A percentile compares a stretch with the other conserved stretches of the same genome.
Conservation (phyloP, 306 rosid genomes). For the Prunus padus region DNA sequence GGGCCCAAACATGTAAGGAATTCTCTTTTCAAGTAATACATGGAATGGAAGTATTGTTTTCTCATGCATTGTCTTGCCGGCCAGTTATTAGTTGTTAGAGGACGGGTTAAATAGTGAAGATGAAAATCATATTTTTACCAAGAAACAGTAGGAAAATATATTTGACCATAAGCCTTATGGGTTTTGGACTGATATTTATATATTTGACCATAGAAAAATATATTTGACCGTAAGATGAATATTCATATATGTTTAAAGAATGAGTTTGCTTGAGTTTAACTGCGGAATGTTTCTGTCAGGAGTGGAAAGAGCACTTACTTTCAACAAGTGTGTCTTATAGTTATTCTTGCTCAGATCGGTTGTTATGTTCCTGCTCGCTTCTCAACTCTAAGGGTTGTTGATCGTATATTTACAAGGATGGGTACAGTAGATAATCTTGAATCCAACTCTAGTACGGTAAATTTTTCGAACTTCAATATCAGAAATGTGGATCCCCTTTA, state of each 20-base stretch:
- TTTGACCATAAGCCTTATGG: neutral
- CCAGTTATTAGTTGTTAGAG: neutral
- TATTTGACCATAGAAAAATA: neutral
- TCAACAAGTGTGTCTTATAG: constrained; percentile 92
- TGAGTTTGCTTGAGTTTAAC: constrained; percentile 13
- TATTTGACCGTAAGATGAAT: too few relatives aligned
- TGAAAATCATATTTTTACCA: neutral
- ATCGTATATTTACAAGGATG: constrained; percentile 96
- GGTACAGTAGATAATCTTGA: constrained; percentile 90
- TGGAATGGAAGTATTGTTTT: neutral
- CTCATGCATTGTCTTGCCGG: neutral
- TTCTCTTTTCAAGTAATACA: neutral
- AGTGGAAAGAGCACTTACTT: constrained; percentile 98
- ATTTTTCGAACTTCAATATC: constrained; percentile 8
- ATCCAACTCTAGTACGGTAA: constrained; percentile 97
- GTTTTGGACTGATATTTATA: neutral
- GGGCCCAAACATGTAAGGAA: constrained; percentile 95
- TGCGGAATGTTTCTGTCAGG: constrained; percentile 46
- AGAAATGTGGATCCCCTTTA: constrained; percentile 7
- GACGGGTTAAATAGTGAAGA: neutral
- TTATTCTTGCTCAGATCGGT: constrained; percentile 94
- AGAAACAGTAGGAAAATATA: neutral
- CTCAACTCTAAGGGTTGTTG: constrained; percentile 82
- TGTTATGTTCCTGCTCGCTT: constrained; percentile 92
- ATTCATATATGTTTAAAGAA: neutral